Conservation (phyloP, 805 yeast species). For the Yarrowia deformans region DNA sequence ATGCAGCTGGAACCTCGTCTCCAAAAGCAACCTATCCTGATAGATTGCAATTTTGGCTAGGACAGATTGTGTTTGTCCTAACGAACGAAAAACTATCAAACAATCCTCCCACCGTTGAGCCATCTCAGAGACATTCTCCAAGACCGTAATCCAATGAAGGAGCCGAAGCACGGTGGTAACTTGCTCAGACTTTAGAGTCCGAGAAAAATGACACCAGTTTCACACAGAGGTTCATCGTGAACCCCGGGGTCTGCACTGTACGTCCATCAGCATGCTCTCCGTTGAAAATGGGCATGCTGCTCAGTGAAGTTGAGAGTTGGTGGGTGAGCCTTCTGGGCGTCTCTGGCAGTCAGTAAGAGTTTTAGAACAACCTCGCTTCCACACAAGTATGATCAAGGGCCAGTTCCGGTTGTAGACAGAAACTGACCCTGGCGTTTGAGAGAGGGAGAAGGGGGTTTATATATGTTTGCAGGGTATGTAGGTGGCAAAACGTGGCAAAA, state of each 20-base stretch:
- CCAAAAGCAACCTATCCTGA: slow-evolving; percentile 17
- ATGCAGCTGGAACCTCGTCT: background rate
- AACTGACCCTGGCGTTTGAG: slow-evolving; percentile 6
- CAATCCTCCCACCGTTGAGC: slow-evolving; percentile 6
- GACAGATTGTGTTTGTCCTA: slow-evolving; percentile 5
- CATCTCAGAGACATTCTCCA: background rate
- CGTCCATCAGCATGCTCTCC: slow-evolving; percentile 25
- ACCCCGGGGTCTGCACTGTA: slow-evolving; percentile 9
- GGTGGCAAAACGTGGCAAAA: background rate
- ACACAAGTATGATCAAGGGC: slow-evolving; percentile 24
- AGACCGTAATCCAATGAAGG: slow-evolving; percentile 27
- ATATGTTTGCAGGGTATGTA: background rate
- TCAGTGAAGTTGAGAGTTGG: slow-evolving; percentile 1
- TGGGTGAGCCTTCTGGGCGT: slow-evolving; percentile 17
- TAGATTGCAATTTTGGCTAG: slow-evolving; percentile 5
- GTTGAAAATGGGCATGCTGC: slow-evolving; percentile 2
- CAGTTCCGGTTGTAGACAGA: slow-evolving; percentile 4
- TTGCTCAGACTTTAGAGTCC: too few relatives aligned
- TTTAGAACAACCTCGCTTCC: slow-evolving; percentile 31
- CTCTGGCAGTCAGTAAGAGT: slow-evolving; percentile 42
- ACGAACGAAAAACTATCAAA: slow-evolving; percentile 15
- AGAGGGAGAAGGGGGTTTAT: background rate
- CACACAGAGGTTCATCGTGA: background rate
- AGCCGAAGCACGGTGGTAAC: slow-evolving; percentile 14
- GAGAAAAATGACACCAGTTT: background rate